Base-by-base conservation (phyloP, 2,329 filamentous ascomycete species). In the Xylariaceae sp. region DNA sequence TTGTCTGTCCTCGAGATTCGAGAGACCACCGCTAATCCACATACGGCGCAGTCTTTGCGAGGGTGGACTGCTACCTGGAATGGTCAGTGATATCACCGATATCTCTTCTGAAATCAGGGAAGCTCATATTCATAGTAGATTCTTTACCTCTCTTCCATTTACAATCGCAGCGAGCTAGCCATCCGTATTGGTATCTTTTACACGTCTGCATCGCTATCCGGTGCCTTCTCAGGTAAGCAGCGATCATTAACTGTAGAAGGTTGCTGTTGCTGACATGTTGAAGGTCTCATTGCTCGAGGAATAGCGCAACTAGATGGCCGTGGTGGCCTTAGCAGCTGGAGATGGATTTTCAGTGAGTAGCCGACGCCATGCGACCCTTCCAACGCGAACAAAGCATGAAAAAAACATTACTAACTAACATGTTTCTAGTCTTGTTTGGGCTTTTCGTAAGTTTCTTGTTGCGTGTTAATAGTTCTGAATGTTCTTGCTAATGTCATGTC, bases 121-220 rank as follows among this genome's bases (percentile, higher is more conserved):
- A n/a, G n/a, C 50, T 56, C 47, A 55, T 40, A 22, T 19, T 29
- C 35, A 3, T 7, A 10, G 2, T 35, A 76, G 71, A 74, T 85
- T 1, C 66, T 87, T 2, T 86, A 86, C 55, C 70, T 87, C 11
- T 83, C 80, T 0, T 70, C 73, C 6, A 75, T 86, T 51, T 82
- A 85, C 55, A 76, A 72, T 16, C 69, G 80, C 17, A 68, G 73
- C 1, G 80, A 85, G 52, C 67, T 85, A 50, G 79, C 80, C 0
- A 62, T 84, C 29, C 71, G 83, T 4, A 82, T 86, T 40, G 83
- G 81, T 22, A 67, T 86, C 5, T 85, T 86, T 56, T 86, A 85
- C 59, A 84, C 80, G 1, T 80, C 81, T 2, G 80, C 82, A 0
- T 83, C 80, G 1, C 64, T 86, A 5, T 82, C 79, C 0, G 80